Percentiles rank a stretch among this genome's conserved stretches.
Conservation (phyloP, 768 basidiomycete species). For the Pisolithus tinctorius region DNA sequence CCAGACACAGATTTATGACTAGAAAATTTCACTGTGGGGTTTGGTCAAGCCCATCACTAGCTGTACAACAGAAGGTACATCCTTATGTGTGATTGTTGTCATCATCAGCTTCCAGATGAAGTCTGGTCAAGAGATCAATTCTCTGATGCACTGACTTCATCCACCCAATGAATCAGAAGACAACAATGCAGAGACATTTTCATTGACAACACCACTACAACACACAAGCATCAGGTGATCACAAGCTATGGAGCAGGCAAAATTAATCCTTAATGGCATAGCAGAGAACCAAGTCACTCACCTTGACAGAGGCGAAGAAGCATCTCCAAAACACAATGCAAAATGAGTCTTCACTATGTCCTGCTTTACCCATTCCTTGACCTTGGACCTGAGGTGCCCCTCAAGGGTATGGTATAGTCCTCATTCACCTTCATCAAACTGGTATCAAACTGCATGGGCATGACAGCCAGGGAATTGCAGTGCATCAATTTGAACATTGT, state of each 20-base stretch:
- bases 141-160: background rate
- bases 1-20: background rate
- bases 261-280: background rate
- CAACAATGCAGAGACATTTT: background rate
- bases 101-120: background rate
- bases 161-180: background rate
- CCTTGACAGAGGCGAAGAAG: no score
- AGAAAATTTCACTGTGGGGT: background rate
- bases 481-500: background rate
- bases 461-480: background rate
- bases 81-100: background rate
- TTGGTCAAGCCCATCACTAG: no score
- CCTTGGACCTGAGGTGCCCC: background rate
- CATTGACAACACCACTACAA: background rate
- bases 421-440: background rate
- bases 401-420: background rate
- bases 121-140: background rate
- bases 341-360: background rate
- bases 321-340: no score
- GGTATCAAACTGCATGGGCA: background rate
- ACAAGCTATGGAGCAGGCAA: background rate
- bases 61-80: background rate
- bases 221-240: background rate
- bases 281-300: background rate
- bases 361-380: background rate